Evolutionary conservation across 176 grass and related monocot species (phyloP).

Genomic region (Pontederia crassipes): DNA sequence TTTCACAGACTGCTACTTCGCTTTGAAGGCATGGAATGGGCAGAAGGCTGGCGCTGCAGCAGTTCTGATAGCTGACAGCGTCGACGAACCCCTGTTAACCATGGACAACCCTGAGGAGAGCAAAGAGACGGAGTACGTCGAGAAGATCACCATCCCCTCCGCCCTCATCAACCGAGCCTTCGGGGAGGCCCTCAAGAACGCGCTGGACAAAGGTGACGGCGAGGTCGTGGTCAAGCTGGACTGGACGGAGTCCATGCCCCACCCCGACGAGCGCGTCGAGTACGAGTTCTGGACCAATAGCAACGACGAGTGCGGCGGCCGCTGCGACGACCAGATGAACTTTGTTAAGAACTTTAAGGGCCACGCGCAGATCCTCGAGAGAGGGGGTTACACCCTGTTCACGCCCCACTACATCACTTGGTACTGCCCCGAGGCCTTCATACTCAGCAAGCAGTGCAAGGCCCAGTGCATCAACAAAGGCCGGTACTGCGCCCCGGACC

Average conservation of each 20-base stretch:
- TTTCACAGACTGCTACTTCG: conserved; percentile 70
- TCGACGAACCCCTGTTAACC: conserved; percentile 64
- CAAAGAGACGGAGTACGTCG: conserved; percentile 35
- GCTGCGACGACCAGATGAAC: background rate
- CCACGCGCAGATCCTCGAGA: background rate
- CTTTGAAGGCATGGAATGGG: conserved; percentile 78
- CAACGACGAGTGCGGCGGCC: background rate
- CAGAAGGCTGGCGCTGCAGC: conserved; percentile 60
- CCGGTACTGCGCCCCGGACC: conserved; percentile 71
- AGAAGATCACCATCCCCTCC: conserved; percentile 66
- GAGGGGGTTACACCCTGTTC: background rate
- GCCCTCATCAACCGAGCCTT: conserved; percentile 41
- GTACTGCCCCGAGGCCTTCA: background rate
- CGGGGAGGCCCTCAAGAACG: conserved; percentile 25
- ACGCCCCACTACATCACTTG: conserved; percentile 1
- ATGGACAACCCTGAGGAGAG: conserved; percentile 59
- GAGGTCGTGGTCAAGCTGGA: background rate
- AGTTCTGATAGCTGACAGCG: conserved; percentile 57
- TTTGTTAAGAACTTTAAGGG: background rate
- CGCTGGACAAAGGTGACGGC: background rate
- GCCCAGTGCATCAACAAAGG: conserved; percentile 3
- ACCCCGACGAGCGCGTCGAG: background rate
- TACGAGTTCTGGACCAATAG: conserved; percentile 3
- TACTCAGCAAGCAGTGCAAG: conserved; percentile 1
- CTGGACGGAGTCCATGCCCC: conserved; percentile 1